Evolutionary conservation across 1,284 basidiomycete species (phyloP), one percentile per base, ranked within the genome.

Genomic region (Vanrija sp.): DNA sequence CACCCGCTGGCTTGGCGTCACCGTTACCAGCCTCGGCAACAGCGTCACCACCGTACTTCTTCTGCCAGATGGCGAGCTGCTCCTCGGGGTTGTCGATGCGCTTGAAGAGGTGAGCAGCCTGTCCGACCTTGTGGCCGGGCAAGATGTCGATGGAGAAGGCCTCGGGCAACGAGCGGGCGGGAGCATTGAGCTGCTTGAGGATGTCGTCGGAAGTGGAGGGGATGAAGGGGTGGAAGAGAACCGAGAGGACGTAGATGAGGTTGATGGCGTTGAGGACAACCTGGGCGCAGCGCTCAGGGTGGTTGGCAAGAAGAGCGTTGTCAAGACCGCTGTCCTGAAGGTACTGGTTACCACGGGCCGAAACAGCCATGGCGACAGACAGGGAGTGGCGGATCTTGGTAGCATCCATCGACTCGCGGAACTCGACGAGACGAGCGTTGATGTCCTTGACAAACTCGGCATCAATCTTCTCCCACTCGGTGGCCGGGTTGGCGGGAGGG

Each of bases 221-320:
- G 94, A 99, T 98, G 85, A 93, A 99, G 0, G 96, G 95, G 72
- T 94, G 88, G 63, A 92, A 78, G 62, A 96, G 79, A 29, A 86
- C 86, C 12, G 90, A 88, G 55, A 99, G 83, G 28, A 87, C 78
- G 76, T 96, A 98, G 75, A 98, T 96, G 64, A 99, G 80, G 79
- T 98, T 98, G 75, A 93, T 78, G 21, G 92, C 88, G 56, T 94
- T 86, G 45, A 90, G 85, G 60, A 98, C 81, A 61, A 98, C 92
- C 68, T 91, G 87, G 6, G 88, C 92, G 67, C 93, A 96, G 59
- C 92, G 86, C 60, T 83, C 82, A 1, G 91, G 91, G 60, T 89
- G 82, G 64, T 87, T 84, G 23, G 83, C 80, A 78, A 95, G 87
- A 51, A 98, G 82, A 3, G 90, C 83, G 73, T 98, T 98, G 82